Percentiles rank a stretch among this genome's conserved stretches.
Conservation (phyloP, 2,329 filamentous ascomycete species). For the Lachnellula cervina region DNA sequence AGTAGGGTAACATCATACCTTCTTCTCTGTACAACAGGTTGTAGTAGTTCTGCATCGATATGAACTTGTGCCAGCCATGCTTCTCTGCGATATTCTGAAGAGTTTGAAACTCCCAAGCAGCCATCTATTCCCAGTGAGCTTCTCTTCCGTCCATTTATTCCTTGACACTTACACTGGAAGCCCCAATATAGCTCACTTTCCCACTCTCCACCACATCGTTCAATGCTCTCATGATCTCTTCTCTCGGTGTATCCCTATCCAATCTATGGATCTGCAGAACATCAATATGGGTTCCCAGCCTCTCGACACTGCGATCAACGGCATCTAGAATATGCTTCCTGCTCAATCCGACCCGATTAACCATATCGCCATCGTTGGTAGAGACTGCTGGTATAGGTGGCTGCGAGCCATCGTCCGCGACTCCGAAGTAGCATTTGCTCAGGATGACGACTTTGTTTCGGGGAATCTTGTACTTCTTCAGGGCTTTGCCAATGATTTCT, state of each 20-base stretch:
- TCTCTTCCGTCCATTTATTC: neutral
- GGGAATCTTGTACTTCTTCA: constrained; percentile 60
- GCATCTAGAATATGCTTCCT: constrained; percentile 61
- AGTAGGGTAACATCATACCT: neutral
- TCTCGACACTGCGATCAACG: constrained; percentile 51
- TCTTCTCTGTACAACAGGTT: constrained; percentile 59
- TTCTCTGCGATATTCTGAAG: constrained; percentile 53
- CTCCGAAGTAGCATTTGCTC: constrained; percentile 54
- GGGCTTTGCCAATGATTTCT: constrained; percentile 42
- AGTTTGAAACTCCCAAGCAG: constrained; percentile 46
- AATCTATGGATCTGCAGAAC: constrained; percentile 58
- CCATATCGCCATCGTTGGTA: constrained; percentile 41
- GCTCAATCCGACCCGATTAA: constrained; percentile 49
- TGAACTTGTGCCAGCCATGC: constrained; percentile 55
- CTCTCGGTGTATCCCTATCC: constrained; percentile 45
- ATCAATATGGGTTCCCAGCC: constrained; percentile 47
- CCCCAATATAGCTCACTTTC: constrained; percentile 50
- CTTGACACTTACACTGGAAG: constrained; percentile 36
- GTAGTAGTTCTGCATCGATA: constrained; percentile 56
- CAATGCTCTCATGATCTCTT: constrained; percentile 58
- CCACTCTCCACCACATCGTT: constrained; percentile 56
- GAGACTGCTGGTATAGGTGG: constrained; percentile 41
- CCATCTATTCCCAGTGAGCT: constrained; percentile 48
- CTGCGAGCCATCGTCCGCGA: constrained; percentile 32
- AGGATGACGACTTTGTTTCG: constrained; percentile 59